Conservation (phyloP, 805 yeast species). For the Candida hungchunana region DNA sequence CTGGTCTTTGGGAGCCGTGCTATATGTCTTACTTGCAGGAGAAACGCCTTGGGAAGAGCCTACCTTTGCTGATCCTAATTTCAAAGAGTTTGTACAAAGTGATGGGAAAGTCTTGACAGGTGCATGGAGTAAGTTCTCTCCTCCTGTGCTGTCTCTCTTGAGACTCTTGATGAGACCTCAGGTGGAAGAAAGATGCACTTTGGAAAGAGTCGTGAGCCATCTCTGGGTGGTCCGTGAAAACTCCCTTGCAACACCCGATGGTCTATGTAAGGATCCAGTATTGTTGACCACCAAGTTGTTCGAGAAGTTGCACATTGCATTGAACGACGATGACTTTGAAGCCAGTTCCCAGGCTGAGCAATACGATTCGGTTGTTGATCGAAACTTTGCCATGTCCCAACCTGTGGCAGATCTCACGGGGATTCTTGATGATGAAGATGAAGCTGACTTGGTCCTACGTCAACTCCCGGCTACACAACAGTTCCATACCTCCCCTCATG, state of each 20-base stretch:
- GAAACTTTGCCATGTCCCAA: slow-evolving; percentile 38
- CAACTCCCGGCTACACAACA: slow-evolving; percentile 39
- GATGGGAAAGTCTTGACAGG: slow-evolving; percentile 43
- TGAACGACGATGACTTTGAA: slow-evolving; percentile 43
- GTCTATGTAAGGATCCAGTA: slow-evolving; percentile 50
- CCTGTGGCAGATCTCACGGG: slow-evolving; percentile 42
- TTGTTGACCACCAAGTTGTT: slow-evolving; percentile 47
- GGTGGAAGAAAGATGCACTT: slow-evolving; percentile 39
- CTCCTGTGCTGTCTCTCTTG: slow-evolving; percentile 45
- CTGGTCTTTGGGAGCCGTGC: slow-evolving; percentile 67
- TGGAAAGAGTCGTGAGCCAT: slow-evolving; percentile 42
- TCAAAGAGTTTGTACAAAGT: slow-evolving; percentile 34
- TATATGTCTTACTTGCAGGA: slow-evolving; percentile 61
- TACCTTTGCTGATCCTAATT: slow-evolving; percentile 45
- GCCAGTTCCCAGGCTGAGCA: slow-evolving; percentile 18
- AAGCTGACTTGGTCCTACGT: slow-evolving; percentile 15
- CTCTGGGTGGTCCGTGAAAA: slow-evolving; percentile 51
- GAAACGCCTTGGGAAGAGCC: slow-evolving; percentile 75
- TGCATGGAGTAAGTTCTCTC: slow-evolving; percentile 55
- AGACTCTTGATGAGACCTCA: slow-evolving; percentile 49
- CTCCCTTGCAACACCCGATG: slow-evolving; percentile 40
- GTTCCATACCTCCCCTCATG: slow-evolving; percentile 34
- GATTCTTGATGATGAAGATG: slow-evolving; percentile 36
- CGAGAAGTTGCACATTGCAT: slow-evolving; percentile 47
- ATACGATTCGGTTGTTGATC: slow-evolving; percentile 21